These are phyloP conservation scores for Diutina ranongensis DNA, from an alignment of 1,139 yeast genomes.

Conservation along the genomic window DNA sequence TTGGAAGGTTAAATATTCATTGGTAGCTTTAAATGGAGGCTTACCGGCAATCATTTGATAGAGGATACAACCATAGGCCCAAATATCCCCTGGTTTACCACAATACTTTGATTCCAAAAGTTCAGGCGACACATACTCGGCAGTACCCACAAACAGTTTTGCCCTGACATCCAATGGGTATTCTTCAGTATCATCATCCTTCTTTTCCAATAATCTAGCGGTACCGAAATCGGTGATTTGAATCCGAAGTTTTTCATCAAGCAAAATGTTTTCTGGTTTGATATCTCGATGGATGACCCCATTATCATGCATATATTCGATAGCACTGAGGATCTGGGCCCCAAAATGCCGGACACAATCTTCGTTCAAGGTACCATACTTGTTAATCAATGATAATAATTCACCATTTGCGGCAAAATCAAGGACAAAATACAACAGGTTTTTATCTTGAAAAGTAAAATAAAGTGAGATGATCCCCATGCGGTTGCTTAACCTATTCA, in stretches of 20 bases:
- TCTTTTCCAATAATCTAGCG: constrained; percentile 46
- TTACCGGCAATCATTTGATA: constrained; percentile 67
- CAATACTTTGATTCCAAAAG: constrained; percentile 56
- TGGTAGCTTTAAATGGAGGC: constrained; percentile 73
- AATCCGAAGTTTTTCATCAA: constrained; percentile 52
- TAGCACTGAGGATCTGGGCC: constrained; percentile 52
- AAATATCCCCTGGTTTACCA: constrained; percentile 64
- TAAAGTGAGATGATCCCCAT: constrained; percentile 74
- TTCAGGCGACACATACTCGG: constrained; percentile 72
- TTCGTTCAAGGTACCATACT: constrained; percentile 69
- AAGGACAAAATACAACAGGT: constrained; percentile 78
- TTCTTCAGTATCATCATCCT: constrained; percentile 26
- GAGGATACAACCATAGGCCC: constrained; percentile 77
- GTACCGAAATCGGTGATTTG: constrained; percentile 80
- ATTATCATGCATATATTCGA: constrained; percentile 58
- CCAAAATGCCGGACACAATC: constrained; percentile 63
- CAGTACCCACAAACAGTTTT: constrained; percentile 80
- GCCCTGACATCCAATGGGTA: constrained; percentile 40
- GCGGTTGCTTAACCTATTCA: constrained; percentile 65
- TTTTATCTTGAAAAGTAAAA: constrained; percentile 89
- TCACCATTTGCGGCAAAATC: constrained; percentile 95
- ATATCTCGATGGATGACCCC: constrained; percentile 75
- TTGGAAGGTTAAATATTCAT: constrained; percentile 65
- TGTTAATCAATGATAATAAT: constrained; percentile 64
- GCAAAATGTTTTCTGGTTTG: constrained; percentile 65